Conservation (phyloP, 331 rosid genomes). For the Arachis monticola region DNA sequence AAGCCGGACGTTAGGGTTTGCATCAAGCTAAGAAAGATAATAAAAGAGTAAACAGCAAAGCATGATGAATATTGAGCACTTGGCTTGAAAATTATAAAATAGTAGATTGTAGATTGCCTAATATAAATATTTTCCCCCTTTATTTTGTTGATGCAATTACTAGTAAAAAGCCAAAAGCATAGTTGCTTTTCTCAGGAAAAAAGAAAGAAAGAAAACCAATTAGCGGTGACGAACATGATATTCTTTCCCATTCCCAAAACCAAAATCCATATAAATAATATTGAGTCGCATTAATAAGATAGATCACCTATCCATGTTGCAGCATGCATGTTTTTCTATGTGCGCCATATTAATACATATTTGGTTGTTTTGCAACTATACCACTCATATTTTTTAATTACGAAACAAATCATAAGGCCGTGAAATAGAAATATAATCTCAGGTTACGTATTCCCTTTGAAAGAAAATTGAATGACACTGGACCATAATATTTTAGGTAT, state of each 20-base stretch:
- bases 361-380: neutral
- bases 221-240: neutral
- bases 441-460: no score
- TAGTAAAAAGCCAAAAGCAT: neutral
- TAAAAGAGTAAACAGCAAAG: no score
- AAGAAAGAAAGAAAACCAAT: neutral
- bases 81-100: no score
- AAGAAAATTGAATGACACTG: neutral
- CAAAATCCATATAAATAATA: neutral
- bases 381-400: no score
- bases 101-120: no score
- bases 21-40: no score
- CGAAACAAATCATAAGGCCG: neutral
- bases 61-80: no score
- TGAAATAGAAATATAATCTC: no score
- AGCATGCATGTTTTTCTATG: neutral
- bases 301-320: neutral
- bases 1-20: no score
- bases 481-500: neutral
- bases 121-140: neutral
- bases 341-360: neutral
- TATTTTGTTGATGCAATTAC: neutral
- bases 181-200: neutral
- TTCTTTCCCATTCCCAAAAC: neutral
- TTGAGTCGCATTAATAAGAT: neutral